Evolutionary conservation across 202 grass and related monocot genomes (phyloP), one percentile per base, ranked within the genome.

Genomic region (Dendrocalamus latiflorus): DNA sequence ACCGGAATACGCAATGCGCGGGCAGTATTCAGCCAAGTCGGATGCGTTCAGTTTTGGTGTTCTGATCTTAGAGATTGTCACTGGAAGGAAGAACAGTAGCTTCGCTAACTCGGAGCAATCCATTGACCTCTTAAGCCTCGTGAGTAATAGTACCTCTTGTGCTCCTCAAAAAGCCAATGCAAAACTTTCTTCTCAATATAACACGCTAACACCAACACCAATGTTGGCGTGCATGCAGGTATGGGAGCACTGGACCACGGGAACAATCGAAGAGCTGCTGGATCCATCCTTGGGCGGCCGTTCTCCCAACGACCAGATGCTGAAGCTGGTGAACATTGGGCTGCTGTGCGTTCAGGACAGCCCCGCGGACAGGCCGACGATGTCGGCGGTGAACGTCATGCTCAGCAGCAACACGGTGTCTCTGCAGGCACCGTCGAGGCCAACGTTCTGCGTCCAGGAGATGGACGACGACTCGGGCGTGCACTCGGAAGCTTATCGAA

Each of bases 381-480:
- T 92, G 90, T 92, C 78, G 26, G 68, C 64, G 22, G 90, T 89
- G 61, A 69, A 75, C 50, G 86, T 86, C 48, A 88, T 91, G 90
- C 82, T 91, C 13, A 65, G 77, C 71, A 76, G 90, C 65, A 63
- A 56, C 39, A 88, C 86, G 10, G 68, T 88, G 77, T n/a, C n/a
- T n/a, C n/a, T n/a, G n/a, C n/a, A n/a, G n/a, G n/a, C n/a, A n/a
- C n/a, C n/a, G n/a, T n/a, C n/a, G n/a, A n/a, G n/a, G n/a, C n/a
- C n/a, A n/a, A n/a, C n/a, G n/a, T n/a, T n/a, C n/a, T n/a, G n/a
- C n/a, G n/a, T n/a, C n/a, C n/a, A n/a, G n/a, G n/a, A n/a, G n/a
- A n/a, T n/a, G n/a, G n/a, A n/a, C n/a, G n/a, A n/a, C n/a, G n/a
- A n/a, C n/a, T n/a, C n/a, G n/a, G n/a, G n/a, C n/a, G n/a, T n/a